Base-by-base conservation (phyloP, 176 grass and related monocot genomes). In the Oryza meyeriana region DNA sequence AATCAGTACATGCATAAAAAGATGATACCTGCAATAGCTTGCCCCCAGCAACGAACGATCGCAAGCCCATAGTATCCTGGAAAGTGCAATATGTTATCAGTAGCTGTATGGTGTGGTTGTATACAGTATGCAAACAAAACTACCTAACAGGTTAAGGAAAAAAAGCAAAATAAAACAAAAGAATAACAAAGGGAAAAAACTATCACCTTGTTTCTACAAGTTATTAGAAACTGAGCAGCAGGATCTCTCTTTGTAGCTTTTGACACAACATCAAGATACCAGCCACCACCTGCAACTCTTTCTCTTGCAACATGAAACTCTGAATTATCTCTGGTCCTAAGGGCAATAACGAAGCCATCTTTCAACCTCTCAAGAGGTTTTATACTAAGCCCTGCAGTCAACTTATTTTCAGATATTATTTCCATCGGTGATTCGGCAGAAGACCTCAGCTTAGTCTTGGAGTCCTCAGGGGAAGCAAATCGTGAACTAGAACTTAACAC, bases 381-480 rank as follows among this genome's bases (percentile, higher is more conserved):
- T 87, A 66, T 88, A 80, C 61, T 76, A 84, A 89, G 78, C 61
- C 31, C 84, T 73, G 34, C 42, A 66, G 42, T 12, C 69, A 82
- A 48, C 52, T 89, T 88, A 68, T 98, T 90, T 64, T 86, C 88
- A 69, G 88, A 83, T 76, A 92, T 88, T 83, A 89, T 91, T 76
- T 98, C 95, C 85, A 87, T 91, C 18, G 86, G 90, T 66, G 84
- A 91, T 79, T 98, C 90, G 72, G 80, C 88, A 76, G 85, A 86
- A 35, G 84, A 93, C 69, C 86, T 92, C 65, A 74, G 84, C 81
- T 92, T 95, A 66, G 74, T 86, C 91, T 88, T 95, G 34, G 77
- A 90, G 44, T 91, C 93, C 82, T 98, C 92, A 12, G 95, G 92
- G 24, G 95, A 98, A 86, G 95, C 93, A 88, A 98, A 98, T 71